Base-by-base conservation (phyloP, 1,139 yeast species). In the Yamadazyma spencermartinsiae region DNA sequence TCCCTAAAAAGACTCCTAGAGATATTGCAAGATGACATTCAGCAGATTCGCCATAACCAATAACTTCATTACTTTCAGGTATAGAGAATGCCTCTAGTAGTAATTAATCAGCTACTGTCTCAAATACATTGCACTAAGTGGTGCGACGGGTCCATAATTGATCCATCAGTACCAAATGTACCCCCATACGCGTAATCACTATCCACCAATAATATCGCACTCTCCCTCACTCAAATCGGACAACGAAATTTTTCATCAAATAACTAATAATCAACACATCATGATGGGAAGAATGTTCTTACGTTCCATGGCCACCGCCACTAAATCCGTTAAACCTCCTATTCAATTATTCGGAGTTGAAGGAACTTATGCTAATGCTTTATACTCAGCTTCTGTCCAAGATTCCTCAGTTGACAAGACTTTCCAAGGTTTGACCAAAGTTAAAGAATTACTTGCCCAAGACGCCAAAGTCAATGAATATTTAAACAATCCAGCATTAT, bases 281-380 rank as follows among this genome's bases (percentile, higher is more conserved):
- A 60, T 51, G 58, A 77, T 79, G 81, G 76, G 79, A 52, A 84
- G 86, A 74, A 74, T 76, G 55, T 81, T 82, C 65, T 62, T 73
- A 63, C 85, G 92, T 72, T 69, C 84, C 45, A 66, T 87, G 73
- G 86, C 88, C 51, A 69, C 86, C 43, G 76, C 86, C 52, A 63
- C 79, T 54, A 73, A 75, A 58, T 55, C 74, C 43, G 76, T 78
- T 57, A 82, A 82, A 66, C 94, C 95, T 45, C 98, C 98, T 43
- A 85, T 90, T 50, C 96, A 89, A 76, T 79, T 92, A 65, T 90
- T 80, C 60, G 98, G 98, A 50, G 72, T 92, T 52, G 97, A 90
- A 54, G 98, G 98, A 61, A 89, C 98, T 48, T 92, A 92, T 65
- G 98, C 98, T 56, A 79, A 88, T 46, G 97, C 99, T 36, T 78